Base-by-base conservation (phyloP, 129 eudicot genomes). In the Logfia minima region DNA sequence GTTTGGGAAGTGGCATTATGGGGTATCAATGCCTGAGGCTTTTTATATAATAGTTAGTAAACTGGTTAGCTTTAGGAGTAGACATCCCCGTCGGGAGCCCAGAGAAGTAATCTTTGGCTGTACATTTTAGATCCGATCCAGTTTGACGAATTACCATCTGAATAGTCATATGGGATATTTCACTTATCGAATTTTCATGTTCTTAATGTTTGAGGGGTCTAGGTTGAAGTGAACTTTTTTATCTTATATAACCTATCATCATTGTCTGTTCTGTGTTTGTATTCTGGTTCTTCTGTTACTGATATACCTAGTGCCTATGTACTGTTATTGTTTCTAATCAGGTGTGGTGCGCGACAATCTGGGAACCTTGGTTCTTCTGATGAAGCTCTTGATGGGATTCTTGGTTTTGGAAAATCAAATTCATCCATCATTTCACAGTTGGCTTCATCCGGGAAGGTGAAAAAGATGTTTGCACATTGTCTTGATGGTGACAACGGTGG, bases 391-490 rank as follows among this genome's bases (percentile, higher is more conserved):
- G 96, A 93, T 78, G 98, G 98, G 32, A 85, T 93, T 71, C 85
- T 93, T 82, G 98, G 96, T 61, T 93, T 93, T 82, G 98, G 98
- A 37, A 90, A 90, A 81, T 85, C 95, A 39, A 93, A 93, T 81
- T 86, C 96, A 32, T 93, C 96, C 13, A 81, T 93, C 82, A 80
- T 93, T 52, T 90, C 98, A 41, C 98, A 93, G 88, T 82, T 93
- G 79, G 88, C 97, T 74, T 93, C 92, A 52, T 80, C 98, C 31
- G 95, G 98, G 62, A 87, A 86, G 77, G 92, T 90, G 55, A 93
- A 79, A 81, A 93, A 87, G 83, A 93, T 93, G 98, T 93, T 93
- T 88, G 98, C 98, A 34, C 98, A 93, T 84, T 93, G 98, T 80
- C 79, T 93, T 51, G 98, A 90, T 84, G 98, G 98, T 69, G 95